A percentile compares a stretch with the other conserved stretches of the same genome.
phyloP scores from a whole-genome alignment of 2,329 filamentous ascomycete species.

The Fusarium chuoi region DNA sequence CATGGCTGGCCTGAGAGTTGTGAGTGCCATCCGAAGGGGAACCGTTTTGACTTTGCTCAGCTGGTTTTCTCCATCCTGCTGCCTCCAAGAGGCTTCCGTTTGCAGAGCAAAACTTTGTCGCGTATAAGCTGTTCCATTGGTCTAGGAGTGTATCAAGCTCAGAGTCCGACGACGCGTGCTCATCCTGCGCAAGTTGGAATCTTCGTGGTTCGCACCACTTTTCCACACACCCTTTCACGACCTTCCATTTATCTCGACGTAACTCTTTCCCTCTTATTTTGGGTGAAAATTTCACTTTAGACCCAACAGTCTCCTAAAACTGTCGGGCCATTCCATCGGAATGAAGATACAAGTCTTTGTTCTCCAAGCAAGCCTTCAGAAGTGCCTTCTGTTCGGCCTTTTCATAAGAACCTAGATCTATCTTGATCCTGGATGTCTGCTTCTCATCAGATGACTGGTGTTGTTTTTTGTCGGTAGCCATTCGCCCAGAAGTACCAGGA shows the following conservation, averaged over 20 bases:
- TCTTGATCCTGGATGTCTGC: background rate
- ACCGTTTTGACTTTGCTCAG: background rate
- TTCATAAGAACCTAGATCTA: background rate
- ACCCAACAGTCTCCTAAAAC: background rate
- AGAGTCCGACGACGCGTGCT: fast-evolving
- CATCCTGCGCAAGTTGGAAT: background rate
- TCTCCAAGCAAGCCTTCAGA: background rate
- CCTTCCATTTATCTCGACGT: fast-evolving
- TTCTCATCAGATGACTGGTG: fast-evolving
- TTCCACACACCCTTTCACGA: fast-evolving
- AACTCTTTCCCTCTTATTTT: fast-evolving
- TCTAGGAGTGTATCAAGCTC: background rate
- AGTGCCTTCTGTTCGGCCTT: background rate
- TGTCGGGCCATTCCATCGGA: background rate
- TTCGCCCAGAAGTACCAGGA: fast-evolving
- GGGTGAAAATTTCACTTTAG: fast-evolving
- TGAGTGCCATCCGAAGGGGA: fast-evolving
- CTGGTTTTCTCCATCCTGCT: background rate
- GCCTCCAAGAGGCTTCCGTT: background rate
- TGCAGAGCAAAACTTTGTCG: fast-evolving
- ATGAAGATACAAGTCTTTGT: background rate
- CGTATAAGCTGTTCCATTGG: background rate
- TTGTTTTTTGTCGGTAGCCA: fast-evolving
- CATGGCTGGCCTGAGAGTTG: background rate
- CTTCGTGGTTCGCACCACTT: background rate